Evolutionary conservation across 2,329 filamentous ascomycete species (phyloP).

Genomic region (Xylariales sp.): DNA sequence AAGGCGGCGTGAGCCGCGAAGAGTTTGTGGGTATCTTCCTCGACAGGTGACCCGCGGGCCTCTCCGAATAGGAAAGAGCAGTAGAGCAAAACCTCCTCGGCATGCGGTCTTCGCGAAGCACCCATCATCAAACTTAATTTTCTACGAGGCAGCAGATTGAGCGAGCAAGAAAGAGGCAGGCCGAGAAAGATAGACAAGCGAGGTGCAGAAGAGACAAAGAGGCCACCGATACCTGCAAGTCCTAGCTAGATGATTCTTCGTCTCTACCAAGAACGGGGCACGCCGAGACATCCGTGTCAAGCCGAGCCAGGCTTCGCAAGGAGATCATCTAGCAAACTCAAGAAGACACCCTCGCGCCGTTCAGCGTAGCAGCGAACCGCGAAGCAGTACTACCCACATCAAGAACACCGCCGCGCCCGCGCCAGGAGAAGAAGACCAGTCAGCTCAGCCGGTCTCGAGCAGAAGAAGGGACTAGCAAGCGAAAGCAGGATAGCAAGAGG

Average conservation of each 20-base stretch:
- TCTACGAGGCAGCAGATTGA: background rate
- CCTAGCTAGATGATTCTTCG: conserved; percentile 1
- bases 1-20: conserved; percentile 79
- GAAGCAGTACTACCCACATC: background rate
- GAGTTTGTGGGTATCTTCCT: conserved; percentile 72
- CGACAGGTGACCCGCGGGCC: conserved; percentile 44
- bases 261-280: background rate
- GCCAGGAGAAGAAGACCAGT: too few relatives aligned
- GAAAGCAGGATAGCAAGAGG: conserved; percentile 9
- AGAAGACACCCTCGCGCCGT: background rate
- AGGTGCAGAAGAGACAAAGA: background rate
- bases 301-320: background rate
- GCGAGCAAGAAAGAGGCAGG: conserved; percentile 38
- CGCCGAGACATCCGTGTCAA: background rate
- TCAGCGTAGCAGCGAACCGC: background rate
- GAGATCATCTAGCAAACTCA: background rate
- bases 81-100: conserved; percentile 4
- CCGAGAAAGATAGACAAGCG: conserved; percentile 33
- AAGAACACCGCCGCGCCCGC: background rate
- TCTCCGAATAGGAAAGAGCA: background rate
- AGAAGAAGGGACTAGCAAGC: background rate
- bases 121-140: background rate
- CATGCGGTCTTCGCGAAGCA: conserved; percentile 2
- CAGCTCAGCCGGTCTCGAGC: too few relatives aligned
- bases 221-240: background rate